phyloP scores from a whole-genome alignment of 305 asterid species.

The Fraxinus sp. region DNA sequence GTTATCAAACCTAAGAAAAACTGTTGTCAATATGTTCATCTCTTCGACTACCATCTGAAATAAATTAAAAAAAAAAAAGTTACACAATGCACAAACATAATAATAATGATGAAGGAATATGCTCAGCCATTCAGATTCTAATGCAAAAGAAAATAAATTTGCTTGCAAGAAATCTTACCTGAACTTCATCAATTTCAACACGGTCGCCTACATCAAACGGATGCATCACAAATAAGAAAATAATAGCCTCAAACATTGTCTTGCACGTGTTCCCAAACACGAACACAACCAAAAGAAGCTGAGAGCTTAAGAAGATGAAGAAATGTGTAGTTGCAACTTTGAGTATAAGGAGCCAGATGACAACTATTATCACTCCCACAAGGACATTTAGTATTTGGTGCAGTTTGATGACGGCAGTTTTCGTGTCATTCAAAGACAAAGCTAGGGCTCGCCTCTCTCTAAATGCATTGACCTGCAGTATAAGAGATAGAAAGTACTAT shows the following conservation, averaged over 20 bases:
- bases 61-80: background rate
- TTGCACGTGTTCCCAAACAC: conserved; percentile 85
- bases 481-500: no score
- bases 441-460: background rate
- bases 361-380: background rate
- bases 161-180: conserved; percentile 40
- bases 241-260: conserved; percentile 81
- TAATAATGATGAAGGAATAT: background rate
- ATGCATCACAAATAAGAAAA: conserved; percentile 86
- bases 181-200: conserved; percentile 72
- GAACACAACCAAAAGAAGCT: conserved; percentile 65
- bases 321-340: background rate
- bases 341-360: background rate
- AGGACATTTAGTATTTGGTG: background rate
- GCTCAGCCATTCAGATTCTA: background rate
- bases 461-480: no score
- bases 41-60: conserved; percentile 89
- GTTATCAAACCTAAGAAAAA: conserved; percentile 68
- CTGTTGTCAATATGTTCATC: conserved; percentile 75
- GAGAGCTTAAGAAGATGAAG: conserved; percentile 63
- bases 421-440: background rate
- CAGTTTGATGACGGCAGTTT: background rate
- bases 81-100: background rate
- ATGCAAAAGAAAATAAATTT: background rate
- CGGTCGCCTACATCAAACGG: conserved; percentile 93